Percentiles rank a stretch among this genome's conserved stretches.
Evolutionary conservation across 768 basidiomycete genomes (phyloP).

Genomic region (Mycena chlorophos): DNA sequence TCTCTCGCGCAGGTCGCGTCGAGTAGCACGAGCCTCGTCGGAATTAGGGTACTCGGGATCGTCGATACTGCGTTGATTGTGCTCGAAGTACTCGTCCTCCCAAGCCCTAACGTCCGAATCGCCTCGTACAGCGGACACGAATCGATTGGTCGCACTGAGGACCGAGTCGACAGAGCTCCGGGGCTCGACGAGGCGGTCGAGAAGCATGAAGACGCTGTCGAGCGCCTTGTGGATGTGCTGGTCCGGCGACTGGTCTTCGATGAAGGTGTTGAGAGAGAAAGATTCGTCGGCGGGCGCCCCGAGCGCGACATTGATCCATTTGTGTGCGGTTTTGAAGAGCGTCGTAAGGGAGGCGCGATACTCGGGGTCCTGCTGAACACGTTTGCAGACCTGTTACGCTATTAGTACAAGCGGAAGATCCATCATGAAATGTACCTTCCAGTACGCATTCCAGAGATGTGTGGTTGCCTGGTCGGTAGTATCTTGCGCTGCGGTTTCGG

Average conservation of each 20-base stretch:
- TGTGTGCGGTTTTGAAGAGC: slow-evolving; percentile 54
- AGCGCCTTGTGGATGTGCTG: no score
- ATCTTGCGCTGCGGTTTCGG: slow-evolving; percentile 43
- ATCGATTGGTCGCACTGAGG: slow-evolving; percentile 35
- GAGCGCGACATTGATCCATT: slow-evolving; percentile 50
- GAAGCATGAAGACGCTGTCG: slow-evolving; percentile 43
- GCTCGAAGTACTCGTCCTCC: slow-evolving; percentile 53
- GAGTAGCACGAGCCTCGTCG: slow-evolving; percentile 43
- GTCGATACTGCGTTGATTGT: slow-evolving; percentile 46
- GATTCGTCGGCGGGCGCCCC: slow-evolving; percentile 60
- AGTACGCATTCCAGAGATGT: slow-evolving; percentile 49
- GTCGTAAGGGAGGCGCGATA: slow-evolving; percentile 60
- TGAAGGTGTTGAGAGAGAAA: no score
- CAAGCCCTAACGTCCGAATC: slow-evolving; percentile 48
- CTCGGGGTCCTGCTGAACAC: slow-evolving; percentile 57
- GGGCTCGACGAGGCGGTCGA: slow-evolving; percentile 48
- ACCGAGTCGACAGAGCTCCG: slow-evolving; percentile 49
- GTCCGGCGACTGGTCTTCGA: no score
- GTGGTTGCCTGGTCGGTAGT: slow-evolving; percentile 39
- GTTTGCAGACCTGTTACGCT: slow-evolving; percentile 67
- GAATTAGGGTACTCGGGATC: slow-evolving; percentile 53
- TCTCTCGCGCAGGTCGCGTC: slow-evolving; percentile 44
- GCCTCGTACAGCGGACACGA: slow-evolving; percentile 4
- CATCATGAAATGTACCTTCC: slow-evolving; percentile 44
- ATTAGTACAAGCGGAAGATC: slow-evolving; percentile 7